Conservation (phyloP, 1,284 basidiomycete species). For the Wallemia ichthyophaga region DNA sequence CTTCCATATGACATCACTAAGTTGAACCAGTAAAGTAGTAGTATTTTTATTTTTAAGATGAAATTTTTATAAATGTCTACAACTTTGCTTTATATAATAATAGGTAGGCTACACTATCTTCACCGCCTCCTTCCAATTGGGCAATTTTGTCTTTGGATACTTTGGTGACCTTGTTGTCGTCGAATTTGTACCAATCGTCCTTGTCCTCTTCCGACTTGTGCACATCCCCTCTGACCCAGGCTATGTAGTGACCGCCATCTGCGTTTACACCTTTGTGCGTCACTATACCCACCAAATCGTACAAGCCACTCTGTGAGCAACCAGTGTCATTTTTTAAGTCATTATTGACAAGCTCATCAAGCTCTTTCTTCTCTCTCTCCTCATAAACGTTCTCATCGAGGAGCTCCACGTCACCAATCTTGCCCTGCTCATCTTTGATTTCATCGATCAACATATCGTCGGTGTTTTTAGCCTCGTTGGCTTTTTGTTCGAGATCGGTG, state of each 20-base stretch:
- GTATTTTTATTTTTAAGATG: too few relatives aligned
- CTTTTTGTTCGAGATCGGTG: conserved; percentile 14
- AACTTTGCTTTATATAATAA: conserved; percentile 30
- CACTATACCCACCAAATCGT: conserved; percentile 71
- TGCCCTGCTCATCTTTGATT: conserved; percentile 8
- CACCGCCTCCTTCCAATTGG: conserved; percentile 56
- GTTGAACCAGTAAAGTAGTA: too few relatives aligned
- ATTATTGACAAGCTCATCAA: conserved; percentile 30
- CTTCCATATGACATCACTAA: background rate
- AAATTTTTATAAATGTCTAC: background rate
- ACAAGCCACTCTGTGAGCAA: conserved; percentile 39
- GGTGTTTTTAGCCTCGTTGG: conserved; percentile 19
- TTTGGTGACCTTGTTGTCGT: conserved; percentile 53
- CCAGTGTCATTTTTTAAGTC: conserved; percentile 38
- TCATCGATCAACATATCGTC: conserved; percentile 10
- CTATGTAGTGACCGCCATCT: conserved; percentile 78
- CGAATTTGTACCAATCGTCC: conserved; percentile 51
- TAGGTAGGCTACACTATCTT: conserved; percentile 54
- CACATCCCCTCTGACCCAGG: conserved; percentile 46
- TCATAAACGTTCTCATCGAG: conserved; percentile 31
- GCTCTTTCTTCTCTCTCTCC: conserved; percentile 29
- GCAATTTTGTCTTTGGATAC: conserved; percentile 37
- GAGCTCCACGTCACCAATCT: conserved; percentile 19
- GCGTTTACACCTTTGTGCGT: conserved; percentile 90
- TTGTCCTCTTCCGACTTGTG: conserved; percentile 12